Evolutionary conservation across 306 rosid genomes (phyloP).

Genomic region (Inga oerstediana): DNA sequence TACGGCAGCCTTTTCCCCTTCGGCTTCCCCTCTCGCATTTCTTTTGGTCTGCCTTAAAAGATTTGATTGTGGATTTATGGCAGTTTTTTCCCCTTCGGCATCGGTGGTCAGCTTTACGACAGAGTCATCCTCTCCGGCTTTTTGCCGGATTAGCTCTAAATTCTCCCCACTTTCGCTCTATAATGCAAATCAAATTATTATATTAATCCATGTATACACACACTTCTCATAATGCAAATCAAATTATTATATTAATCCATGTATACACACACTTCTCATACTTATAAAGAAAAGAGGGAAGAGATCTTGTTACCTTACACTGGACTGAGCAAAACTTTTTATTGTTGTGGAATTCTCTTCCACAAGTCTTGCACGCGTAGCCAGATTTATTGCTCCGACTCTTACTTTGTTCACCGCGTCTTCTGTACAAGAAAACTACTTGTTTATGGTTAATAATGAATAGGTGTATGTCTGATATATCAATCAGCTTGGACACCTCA

Average conservation of each 20-base stretch:
- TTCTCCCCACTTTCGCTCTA: not conserved
- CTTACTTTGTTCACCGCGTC: not conserved
- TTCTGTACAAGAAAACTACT: not conserved
- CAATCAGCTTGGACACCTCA: not conserved
- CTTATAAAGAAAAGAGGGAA: not conserved
- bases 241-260: not conserved
- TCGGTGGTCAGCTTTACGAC: too few relatives aligned
- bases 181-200: not conserved
- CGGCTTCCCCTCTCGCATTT: too few relatives aligned
- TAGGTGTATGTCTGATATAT: not conserved
- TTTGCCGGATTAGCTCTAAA: not conserved
- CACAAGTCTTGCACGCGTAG: not conserved
- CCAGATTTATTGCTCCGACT: not conserved
- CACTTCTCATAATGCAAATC: not conserved
- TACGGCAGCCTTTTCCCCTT: too few relatives aligned
- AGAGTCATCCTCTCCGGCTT: not conserved
- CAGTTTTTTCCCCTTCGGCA: too few relatives aligned
- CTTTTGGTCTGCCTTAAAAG: too few relatives aligned
- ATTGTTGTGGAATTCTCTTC: not conserved
- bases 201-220: not conserved
- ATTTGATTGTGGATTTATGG: too few relatives aligned
- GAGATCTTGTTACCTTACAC: not conserved
- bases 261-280: too few relatives aligned
- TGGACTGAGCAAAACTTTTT: not conserved
- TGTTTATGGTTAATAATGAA: not conserved